A percentile compares a stretch with the other conserved stretches of the same genome.
phyloP scores from a whole-genome alignment of 2,329 filamentous ascomycete species.

The Didymella segeticola region DNA sequence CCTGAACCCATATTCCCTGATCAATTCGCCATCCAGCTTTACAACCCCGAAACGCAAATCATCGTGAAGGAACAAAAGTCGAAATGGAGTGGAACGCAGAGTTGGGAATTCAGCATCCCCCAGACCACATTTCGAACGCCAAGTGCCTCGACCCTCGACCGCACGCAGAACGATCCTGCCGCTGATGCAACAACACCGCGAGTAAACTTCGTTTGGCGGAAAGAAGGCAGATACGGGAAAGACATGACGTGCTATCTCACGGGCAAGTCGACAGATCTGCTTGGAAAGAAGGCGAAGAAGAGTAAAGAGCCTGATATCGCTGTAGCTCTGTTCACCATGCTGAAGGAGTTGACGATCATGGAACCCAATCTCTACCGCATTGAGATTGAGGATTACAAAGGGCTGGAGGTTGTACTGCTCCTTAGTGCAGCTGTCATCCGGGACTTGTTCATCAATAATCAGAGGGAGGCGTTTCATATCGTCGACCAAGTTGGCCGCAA shows the following conservation, averaged over 20 bases:
- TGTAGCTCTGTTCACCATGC: conserved; percentile 77
- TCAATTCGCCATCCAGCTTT: conserved; percentile 83
- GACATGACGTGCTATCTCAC: conserved; percentile 89
- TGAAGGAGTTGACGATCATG: conserved; percentile 85
- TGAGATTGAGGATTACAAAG: conserved; percentile 93
- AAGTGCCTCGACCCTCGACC: conserved; percentile 78
- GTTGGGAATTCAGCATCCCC: conserved; percentile 93
- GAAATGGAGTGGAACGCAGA: conserved; percentile 79
- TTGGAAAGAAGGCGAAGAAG: conserved; percentile 68
- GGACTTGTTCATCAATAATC: conserved; percentile 68
- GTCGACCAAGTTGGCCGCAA: conserved; percentile 52
- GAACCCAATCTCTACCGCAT: conserved; percentile 90
- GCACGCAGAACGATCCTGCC: conserved; percentile 68
- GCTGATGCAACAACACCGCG: conserved; percentile 66
- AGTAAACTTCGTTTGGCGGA: conserved; percentile 86
- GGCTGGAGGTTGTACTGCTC: conserved; percentile 81
- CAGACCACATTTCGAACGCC: conserved; percentile 83
- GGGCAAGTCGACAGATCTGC: conserved; percentile 71
- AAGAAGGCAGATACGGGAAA: conserved; percentile 83
- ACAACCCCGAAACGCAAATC: conserved; percentile 90
- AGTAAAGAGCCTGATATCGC: conserved; percentile 95
- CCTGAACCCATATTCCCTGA: conserved; percentile 78
- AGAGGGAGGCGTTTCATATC: conserved; percentile 81
- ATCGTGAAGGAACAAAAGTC: conserved; percentile 73
- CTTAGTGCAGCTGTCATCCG: conserved; percentile 66